These are phyloP conservation scores for Rhizoctonia solani DNA, from an alignment of 1,284 basidiomycete species.

Conservation along the genomic window DNA sequence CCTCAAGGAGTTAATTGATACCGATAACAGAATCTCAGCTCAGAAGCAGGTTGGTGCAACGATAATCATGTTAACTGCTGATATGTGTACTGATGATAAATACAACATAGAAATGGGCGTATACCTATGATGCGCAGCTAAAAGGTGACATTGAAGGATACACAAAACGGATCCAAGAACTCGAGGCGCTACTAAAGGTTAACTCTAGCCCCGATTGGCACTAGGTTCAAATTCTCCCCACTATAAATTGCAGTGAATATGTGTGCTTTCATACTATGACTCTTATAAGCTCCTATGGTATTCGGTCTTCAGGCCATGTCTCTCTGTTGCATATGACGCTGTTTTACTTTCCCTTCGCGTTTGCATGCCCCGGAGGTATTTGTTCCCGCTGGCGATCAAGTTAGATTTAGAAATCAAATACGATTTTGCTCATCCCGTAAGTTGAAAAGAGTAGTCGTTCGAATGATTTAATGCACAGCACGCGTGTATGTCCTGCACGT, in stretches of 20 bases:
- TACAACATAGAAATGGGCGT: too few species aligned
- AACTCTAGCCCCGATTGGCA: too few species aligned
- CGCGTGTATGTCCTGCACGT: too few species aligned
- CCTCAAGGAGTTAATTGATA: neutral
- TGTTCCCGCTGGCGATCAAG: too few species aligned
- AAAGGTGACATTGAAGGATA: neutral
- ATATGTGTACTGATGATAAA: too few species aligned
- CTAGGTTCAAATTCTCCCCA: too few species aligned
- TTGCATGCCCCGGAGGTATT: too few species aligned
- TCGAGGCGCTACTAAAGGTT: neutral
- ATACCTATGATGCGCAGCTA: too few species aligned
- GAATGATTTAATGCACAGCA: too few species aligned
- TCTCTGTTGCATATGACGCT: neutral
- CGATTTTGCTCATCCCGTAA: too few species aligned
- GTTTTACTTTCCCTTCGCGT: neutral
- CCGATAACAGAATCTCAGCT: neutral
- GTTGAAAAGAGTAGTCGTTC: too few species aligned
- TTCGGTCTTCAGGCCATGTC: neutral
- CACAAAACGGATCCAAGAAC: neutral
- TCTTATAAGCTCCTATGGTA: neutral
- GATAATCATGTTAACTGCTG: neutral
- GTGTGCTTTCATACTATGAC: neutral
- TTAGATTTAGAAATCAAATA: too few species aligned
- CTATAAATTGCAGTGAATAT: neutral
- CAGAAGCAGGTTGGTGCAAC: neutral